Conservation (phyloP, 2,329 filamentous ascomycete species). For the Aspergillus phoenicis region DNA sequence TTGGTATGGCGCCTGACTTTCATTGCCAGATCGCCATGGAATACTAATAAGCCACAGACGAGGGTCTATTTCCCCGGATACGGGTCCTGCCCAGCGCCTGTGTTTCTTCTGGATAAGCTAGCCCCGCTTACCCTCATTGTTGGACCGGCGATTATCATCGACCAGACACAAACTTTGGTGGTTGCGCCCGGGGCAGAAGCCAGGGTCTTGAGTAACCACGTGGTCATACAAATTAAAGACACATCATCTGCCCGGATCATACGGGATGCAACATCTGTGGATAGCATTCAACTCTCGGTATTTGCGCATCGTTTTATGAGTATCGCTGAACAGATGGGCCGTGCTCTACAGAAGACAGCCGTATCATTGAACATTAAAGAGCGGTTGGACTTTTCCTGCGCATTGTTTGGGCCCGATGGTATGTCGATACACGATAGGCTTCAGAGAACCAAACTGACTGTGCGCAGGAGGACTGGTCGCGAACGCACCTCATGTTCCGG, state of each 20-base stretch:
- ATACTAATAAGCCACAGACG: not conserved
- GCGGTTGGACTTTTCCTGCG: conserved; percentile 80
- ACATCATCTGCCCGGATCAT: not conserved
- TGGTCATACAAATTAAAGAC: conserved; percentile 40
- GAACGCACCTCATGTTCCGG: conserved; percentile 71
- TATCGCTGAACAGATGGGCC: conserved; percentile 82
- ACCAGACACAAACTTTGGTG: conserved; percentile 52
- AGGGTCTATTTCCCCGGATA: not conserved
- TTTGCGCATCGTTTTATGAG: conserved; percentile 84
- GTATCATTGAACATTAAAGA: conserved; percentile 79
- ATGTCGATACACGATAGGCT: not conserved
- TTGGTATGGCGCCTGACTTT: not conserved
- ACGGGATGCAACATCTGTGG: conserved; percentile 52
- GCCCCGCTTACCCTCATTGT: too few species aligned
- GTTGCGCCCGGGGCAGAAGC: conserved; percentile 43
- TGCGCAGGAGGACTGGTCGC: conserved; percentile 64
- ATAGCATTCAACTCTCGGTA: conserved; percentile 75
- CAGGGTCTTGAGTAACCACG: conserved; percentile 39
- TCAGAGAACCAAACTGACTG: not conserved
- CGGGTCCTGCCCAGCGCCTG: not conserved
- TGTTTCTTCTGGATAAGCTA: not conserved
- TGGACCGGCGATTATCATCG: conserved; percentile 40
- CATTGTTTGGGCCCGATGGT: conserved; percentile 68
- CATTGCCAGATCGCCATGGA: not conserved
- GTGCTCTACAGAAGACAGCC: conserved; percentile 74